These are phyloP conservation scores for Populus tremula DNA, from an alignment of 345 rosid genomes.

Conservation along the genomic window DNA sequence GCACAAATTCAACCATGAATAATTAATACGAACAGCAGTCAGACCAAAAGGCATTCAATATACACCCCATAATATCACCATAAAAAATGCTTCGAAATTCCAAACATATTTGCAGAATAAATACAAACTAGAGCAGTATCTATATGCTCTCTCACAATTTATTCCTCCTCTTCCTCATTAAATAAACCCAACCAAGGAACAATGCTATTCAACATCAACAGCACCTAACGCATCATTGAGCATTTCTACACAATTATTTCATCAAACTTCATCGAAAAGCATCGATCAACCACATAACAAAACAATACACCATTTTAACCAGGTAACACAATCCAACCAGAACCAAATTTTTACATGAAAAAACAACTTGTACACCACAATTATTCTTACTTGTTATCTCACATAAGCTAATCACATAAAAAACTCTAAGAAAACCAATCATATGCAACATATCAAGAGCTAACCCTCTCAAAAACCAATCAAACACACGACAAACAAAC, in stretches of 20 bases:
- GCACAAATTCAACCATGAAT: neutral
- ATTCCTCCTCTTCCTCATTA: neutral
- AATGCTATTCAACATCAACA: neutral
- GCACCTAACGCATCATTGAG: neutral
- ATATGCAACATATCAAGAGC: neutral
- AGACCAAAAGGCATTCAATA: neutral
- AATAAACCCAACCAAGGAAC: neutral
- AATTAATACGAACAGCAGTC: neutral
- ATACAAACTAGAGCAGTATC: neutral
- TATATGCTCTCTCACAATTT: neutral
- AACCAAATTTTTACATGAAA: neutral
- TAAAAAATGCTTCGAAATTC: neutral
- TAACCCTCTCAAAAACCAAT: neutral
- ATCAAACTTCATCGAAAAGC: neutral
- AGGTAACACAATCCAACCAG: neutral
- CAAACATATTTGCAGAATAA: neutral
- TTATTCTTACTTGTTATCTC: neutral
- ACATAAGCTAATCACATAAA: slow-evolving; percentile 1
- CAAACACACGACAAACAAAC: neutral
- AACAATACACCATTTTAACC: neutral
- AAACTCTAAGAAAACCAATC: neutral
- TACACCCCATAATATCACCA: neutral
- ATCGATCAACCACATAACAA: neutral
- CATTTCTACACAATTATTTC: neutral
- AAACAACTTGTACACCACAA: neutral